Evolutionary conservation across 352 stramenopile genomes (phyloP).

Genomic region (Phytophthora podocarpi): DNA sequence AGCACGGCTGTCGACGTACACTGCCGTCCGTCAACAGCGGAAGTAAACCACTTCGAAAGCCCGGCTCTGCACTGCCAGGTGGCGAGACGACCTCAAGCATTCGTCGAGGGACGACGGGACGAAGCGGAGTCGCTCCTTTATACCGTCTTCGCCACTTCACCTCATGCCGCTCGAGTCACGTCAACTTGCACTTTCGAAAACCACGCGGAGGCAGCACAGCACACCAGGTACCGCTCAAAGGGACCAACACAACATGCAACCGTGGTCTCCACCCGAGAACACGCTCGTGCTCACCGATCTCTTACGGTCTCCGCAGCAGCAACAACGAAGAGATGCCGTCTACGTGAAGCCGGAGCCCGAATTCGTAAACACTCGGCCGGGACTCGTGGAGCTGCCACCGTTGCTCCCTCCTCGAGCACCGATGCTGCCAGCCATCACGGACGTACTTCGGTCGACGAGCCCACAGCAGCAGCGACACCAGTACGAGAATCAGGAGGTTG

Average conservation of each 20-base stretch:
- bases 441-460: conserved; percentile 18
- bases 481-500: too few species aligned
- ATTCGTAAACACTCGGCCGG: conserved; percentile 9
- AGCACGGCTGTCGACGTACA: background rate
- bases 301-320: background rate
- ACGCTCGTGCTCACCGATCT: conserved; percentile 23
- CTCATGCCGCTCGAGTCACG: conserved; percentile 21
- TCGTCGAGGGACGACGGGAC: conserved; percentile 20
- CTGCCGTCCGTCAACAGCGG: conserved; percentile 1
- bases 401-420: conserved; percentile 18
- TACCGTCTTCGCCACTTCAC: too few species aligned
- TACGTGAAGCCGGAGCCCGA: conserved; percentile 19
- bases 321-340: background rate
- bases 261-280: conserved; percentile 22
- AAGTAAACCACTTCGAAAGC: conserved; percentile 16
- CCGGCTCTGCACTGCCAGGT: conserved; percentile 24
- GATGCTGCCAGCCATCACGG: conserved; percentile 22
- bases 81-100: conserved; percentile 21
- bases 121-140: conserved; percentile 27
- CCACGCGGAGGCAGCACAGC: background rate
- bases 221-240: too few species aligned
- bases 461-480: conserved; percentile 8
- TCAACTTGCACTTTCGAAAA: conserved; percentile 36
- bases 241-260: conserved; percentile 15
- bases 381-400: conserved; percentile 15